Evolutionary conservation across 2,329 filamentous ascomycete genomes (phyloP).

Genomic region (Cercospora berteroae): DNA sequence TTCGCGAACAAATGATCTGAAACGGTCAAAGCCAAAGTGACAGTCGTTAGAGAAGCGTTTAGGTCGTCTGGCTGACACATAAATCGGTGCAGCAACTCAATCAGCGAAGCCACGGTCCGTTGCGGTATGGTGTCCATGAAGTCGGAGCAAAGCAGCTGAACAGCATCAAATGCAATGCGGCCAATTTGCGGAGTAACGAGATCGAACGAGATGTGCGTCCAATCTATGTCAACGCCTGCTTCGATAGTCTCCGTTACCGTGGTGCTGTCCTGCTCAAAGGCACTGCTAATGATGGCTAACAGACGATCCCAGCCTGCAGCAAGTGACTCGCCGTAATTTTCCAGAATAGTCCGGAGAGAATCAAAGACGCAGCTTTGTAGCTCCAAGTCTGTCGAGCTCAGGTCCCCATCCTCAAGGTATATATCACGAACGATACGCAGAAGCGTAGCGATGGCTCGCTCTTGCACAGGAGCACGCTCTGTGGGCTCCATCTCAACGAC

Average conservation of each 20-base stretch:
- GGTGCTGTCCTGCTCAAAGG: slow-evolving; percentile 57
- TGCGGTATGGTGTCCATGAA: slow-evolving; percentile 73
- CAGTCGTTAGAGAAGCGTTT: slow-evolving; percentile 92
- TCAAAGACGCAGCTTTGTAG: slow-evolving; percentile 71
- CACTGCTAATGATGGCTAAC: slow-evolving; percentile 80
- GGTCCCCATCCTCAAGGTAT: slow-evolving; percentile 31
- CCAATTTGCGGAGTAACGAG: slow-evolving; percentile 70
- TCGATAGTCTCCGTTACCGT: slow-evolving; percentile 12
- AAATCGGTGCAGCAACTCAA: slow-evolving; percentile 87
- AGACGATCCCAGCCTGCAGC: slow-evolving; percentile 80
- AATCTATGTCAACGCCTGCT: slow-evolving; percentile 28
- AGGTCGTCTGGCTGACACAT: slow-evolving; percentile 86
- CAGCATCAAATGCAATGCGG: slow-evolving; percentile 79
- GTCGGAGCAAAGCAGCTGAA: slow-evolving; percentile 92
- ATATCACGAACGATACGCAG: slow-evolving; percentile 47
- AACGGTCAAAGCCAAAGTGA: slow-evolving; percentile 94
- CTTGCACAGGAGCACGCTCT: slow-evolving; percentile 32
- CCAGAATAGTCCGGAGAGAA: slow-evolving; percentile 70
- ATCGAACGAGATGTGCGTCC: slow-evolving; percentile 33
- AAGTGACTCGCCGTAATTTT: slow-evolving; percentile 82
- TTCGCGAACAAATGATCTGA: slow-evolving; percentile 74
- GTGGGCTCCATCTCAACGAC: slow-evolving; percentile 48
- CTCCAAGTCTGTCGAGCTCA: slow-evolving; percentile 38
- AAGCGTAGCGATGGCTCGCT: slow-evolving; percentile 38
- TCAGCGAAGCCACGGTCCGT: slow-evolving; percentile 71